These are phyloP conservation scores for Pythium oligandrum DNA, from an alignment of 352 stramenopile species.

Conservation along the genomic window DNA sequence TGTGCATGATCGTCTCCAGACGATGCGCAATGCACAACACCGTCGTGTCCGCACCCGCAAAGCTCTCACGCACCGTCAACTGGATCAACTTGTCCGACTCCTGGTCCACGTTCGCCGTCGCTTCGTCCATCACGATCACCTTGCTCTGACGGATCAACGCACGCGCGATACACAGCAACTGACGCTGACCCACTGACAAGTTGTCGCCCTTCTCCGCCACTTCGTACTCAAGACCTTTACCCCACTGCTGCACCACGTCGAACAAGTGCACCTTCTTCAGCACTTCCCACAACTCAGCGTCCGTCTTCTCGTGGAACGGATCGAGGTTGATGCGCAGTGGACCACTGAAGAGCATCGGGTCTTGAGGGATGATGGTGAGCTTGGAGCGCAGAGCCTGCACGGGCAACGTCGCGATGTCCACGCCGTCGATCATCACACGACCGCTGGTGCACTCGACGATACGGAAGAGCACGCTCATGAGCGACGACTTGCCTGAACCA, in stretches of 20 bases:
- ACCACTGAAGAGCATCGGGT: slow-evolving; percentile 87
- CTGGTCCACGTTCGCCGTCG: slow-evolving; percentile 84
- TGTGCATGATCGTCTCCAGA: slow-evolving; percentile 93
- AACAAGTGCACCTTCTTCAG: slow-evolving; percentile 18
- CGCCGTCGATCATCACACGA: slow-evolving; percentile 78
- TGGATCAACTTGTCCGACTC: slow-evolving; percentile 85
- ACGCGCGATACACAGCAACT: slow-evolving; percentile 92
- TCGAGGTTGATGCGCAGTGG: slow-evolving; percentile 87
- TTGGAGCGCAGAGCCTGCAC: slow-evolving; percentile 23
- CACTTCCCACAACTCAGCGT: slow-evolving; percentile 29
- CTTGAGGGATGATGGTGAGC: slow-evolving; percentile 71
- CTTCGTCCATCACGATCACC: slow-evolving; percentile 89
- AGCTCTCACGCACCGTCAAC: slow-evolving; percentile 33
- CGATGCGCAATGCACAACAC: slow-evolving; percentile 92
- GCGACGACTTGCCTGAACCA: slow-evolving; percentile 23
- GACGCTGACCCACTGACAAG: slow-evolving; percentile 91
- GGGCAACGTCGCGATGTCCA: slow-evolving; percentile 56
- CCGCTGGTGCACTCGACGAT: slow-evolving; percentile 33
- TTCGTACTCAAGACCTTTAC: slow-evolving; percentile 57
- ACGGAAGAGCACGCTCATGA: too few species aligned
- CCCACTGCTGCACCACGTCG: slow-evolving; percentile 5
- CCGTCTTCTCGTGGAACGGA: slow-evolving; percentile 59
- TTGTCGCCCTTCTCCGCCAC: slow-evolving; percentile 89
- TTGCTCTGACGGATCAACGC: slow-evolving; percentile 82
- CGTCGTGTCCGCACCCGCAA: slow-evolving; percentile 83